Evolutionary conservation across 768 basidiomycete genomes (phyloP).

Genomic region (Auriscalpium vulgare): DNA sequence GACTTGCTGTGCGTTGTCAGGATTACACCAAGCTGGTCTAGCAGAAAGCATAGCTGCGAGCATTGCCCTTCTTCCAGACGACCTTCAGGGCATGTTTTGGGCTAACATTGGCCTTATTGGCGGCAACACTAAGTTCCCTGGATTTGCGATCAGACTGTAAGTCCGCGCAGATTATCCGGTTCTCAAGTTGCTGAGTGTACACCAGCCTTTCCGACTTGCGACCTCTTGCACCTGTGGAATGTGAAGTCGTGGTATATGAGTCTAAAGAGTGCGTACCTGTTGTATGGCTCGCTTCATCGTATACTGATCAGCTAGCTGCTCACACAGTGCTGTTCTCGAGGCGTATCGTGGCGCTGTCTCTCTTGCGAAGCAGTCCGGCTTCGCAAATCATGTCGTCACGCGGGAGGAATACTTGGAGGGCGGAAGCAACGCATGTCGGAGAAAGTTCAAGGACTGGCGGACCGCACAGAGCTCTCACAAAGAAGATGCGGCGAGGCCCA

Average conservation of each 20-base stretch:
- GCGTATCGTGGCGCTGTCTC: constrained; percentile 53
- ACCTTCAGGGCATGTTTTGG: constrained; percentile 93
- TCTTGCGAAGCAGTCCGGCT: constrained; percentile 47
- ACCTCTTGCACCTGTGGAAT: constrained; percentile 75
- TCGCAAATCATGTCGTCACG: constrained; percentile 52
- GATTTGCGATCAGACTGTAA: constrained; percentile 72
- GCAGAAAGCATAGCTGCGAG: constrained; percentile 67
- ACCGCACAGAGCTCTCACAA: constrained; percentile 14
- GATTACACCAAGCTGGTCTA: constrained; percentile 76
- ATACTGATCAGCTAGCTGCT: not conserved
- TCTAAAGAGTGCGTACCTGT: constrained; percentile 56
- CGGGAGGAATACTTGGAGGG: constrained; percentile 80
- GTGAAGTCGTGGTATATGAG: constrained; percentile 64
- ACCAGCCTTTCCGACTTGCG: constrained; percentile 65
- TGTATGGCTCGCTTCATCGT: constrained; percentile 8
- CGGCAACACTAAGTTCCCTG: constrained; percentile 69
- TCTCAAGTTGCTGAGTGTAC: not conserved
- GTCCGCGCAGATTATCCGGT: constrained; percentile 19
- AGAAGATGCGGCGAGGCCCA: constrained; percentile 8
- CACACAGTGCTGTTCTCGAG: constrained; percentile 53
- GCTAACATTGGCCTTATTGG: constrained; percentile 87
- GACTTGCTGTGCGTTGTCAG: constrained; percentile 27
- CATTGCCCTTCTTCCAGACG: constrained; percentile 68
- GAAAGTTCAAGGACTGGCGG: constrained; percentile 67
- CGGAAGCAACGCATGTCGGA: constrained; percentile 66